These are phyloP conservation scores for Colletotrichum simmondsii DNA, from an alignment of 2,329 filamentous ascomycete genomes.

Conservation along the genomic window DNA sequence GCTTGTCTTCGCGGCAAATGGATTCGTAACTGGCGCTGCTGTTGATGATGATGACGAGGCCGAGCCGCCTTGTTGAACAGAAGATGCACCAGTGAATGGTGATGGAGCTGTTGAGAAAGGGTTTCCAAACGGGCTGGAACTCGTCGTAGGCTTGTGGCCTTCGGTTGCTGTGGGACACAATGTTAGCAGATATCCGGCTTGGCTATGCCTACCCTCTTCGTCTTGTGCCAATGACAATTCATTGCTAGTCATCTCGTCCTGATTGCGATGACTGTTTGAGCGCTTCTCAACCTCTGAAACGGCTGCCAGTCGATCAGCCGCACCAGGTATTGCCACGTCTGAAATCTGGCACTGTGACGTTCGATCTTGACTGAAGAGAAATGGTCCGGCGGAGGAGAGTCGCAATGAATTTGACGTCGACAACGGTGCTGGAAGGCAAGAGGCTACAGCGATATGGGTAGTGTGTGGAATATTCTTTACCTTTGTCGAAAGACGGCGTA, in stretches of 20 bases:
- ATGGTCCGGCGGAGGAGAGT: neutral
- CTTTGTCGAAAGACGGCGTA: slow-evolving; percentile 12
- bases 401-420: neutral
- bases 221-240: neutral
- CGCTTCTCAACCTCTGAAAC: neutral
- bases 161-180: slow-evolving; percentile 14
- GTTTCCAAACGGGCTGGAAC: slow-evolving; percentile 11
- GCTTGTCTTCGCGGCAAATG: slow-evolving; percentile 19
- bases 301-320: too few relatives aligned
- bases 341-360: neutral
- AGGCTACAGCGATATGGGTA: neutral
- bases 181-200: slow-evolving; percentile 22
- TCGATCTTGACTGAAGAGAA: neutral
- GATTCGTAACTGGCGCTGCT: slow-evolving; percentile 9
- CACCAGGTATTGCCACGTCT: neutral
- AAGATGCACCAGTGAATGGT: neutral
- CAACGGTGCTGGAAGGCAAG: neutral
- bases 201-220: neutral
- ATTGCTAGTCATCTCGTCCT: neutral
- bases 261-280: neutral
- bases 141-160: neutral
- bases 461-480: slow-evolving; percentile 24
- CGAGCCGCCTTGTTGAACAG: neutral
- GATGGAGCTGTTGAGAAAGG: slow-evolving; percentile 14
- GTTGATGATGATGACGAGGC: slow-evolving; percentile 2